Evolutionary conservation across 1,139 yeast species (phyloP).

Genomic region (Saccharomyces pastorianus): DNA sequence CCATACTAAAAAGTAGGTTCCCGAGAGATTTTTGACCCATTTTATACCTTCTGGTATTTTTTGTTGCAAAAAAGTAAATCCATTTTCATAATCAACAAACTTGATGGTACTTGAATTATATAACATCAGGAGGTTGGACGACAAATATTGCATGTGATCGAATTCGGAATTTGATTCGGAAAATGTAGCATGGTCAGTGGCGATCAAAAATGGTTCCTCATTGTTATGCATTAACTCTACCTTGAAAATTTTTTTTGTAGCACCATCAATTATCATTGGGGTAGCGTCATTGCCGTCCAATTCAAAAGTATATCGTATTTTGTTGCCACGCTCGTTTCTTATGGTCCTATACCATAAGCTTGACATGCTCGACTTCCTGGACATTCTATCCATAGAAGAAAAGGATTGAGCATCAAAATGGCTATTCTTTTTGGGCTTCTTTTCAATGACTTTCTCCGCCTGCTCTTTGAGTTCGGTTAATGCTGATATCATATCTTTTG

Average conservation of each 20-base stretch:
- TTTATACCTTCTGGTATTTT: slow-evolving; percentile 21
- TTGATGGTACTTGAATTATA: slow-evolving; percentile 12
- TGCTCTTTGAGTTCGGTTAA: slow-evolving; percentile 12
- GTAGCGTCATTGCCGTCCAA: slow-evolving; percentile 7
- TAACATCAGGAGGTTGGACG: slow-evolving; percentile 18
- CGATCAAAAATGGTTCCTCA: slow-evolving; percentile 10
- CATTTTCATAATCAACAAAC: slow-evolving; percentile 24
- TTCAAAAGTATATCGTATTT: slow-evolving; percentile 12
- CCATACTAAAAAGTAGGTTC: slow-evolving; percentile 19
- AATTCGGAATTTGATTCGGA: slow-evolving; percentile 17
- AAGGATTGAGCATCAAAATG: slow-evolving; percentile 7
- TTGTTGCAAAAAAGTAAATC: slow-evolving; percentile 21
- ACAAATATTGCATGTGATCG: slow-evolving; percentile 14
- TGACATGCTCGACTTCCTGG: slow-evolving; percentile 15
- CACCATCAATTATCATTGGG: slow-evolving; percentile 20
- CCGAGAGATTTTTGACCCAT: slow-evolving; percentile 12
- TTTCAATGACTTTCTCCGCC: neutral
- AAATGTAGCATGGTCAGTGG: slow-evolving; percentile 14
- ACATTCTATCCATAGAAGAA: slow-evolving; percentile 9
- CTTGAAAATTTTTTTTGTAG: slow-evolving; percentile 16
- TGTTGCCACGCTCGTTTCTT: neutral
- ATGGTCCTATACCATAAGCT: slow-evolving; percentile 14
- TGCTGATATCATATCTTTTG: slow-evolving; percentile 17
- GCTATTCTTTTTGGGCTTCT: neutral
- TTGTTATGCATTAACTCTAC: slow-evolving; percentile 7